Evolutionary conservation across 768 basidiomycete genomes (phyloP).

Genomic region (Candolleomyces efflorescens): DNA sequence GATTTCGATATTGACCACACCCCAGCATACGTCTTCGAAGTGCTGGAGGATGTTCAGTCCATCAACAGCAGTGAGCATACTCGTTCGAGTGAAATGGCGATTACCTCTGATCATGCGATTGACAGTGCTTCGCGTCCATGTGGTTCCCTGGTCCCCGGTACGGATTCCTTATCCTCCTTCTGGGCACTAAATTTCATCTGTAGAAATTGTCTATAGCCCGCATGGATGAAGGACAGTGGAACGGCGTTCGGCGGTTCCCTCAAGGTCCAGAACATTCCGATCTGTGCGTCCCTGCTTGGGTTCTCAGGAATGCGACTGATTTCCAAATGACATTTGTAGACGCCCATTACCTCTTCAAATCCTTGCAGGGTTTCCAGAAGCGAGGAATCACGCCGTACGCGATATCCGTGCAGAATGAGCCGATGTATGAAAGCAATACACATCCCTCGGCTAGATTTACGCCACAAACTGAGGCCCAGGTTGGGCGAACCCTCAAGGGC

Average conservation of each 20-base stretch:
- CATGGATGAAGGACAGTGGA: constrained; percentile 67
- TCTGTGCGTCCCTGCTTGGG: constrained; percentile 32
- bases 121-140: constrained; percentile 45
- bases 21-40: constrained; percentile 57
- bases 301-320: neutral
- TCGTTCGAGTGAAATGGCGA: neutral
- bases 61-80: constrained; percentile 41
- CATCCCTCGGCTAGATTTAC: constrained; percentile 58
- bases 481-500: constrained; percentile 48
- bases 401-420: constrained; percentile 55
- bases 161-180: constrained; percentile 13
- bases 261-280: constrained; percentile 35
- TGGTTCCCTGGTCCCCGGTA: constrained; percentile 72
- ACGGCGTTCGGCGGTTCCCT: constrained; percentile 67
- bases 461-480: constrained; percentile 46
- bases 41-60: constrained; percentile 55
- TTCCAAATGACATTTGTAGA: constrained; percentile 31
- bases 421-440: constrained; percentile 48
- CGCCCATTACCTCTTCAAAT: constrained; percentile 63
- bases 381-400: constrained; percentile 59
- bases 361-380: constrained; percentile 55
- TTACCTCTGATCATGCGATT: neutral
- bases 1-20: constrained; percentile 50
- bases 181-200: constrained; percentile 1
- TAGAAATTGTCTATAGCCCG: constrained; percentile 47